phyloP scores from a whole-genome alignment of 2,329 filamentous ascomycete species.

The Calonectria pauciramosa region DNA sequence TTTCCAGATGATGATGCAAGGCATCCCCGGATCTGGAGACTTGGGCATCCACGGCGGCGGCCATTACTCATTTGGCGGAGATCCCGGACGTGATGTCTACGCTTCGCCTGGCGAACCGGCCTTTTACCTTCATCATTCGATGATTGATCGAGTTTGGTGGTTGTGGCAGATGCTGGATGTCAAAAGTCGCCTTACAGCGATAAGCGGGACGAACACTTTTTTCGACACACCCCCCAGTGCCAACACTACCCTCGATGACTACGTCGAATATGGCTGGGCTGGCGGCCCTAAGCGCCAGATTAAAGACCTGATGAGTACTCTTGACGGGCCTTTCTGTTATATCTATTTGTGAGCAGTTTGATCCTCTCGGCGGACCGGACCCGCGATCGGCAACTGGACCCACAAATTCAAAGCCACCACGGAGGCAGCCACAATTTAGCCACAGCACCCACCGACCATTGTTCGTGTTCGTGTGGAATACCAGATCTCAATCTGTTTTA shows the following conservation, averaged over 20 bases:
- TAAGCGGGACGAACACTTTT: conserved; percentile 45
- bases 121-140: conserved; percentile 47
- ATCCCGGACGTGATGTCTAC: conserved; percentile 57
- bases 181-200: conserved; percentile 41
- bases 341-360: conserved; percentile 47
- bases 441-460: no score
- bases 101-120: conserved; percentile 54
- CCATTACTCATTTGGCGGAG: conserved; percentile 57
- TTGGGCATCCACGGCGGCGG: conserved; percentile 54
- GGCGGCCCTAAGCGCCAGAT: conserved; percentile 46
- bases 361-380: no score
- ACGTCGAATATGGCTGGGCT: conserved; percentile 44
- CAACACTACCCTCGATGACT: conserved; percentile 45
- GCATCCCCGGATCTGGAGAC: conserved; percentile 42
- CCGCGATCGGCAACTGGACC: not conserved
- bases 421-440: no score
- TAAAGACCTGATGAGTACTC: conserved; percentile 49
- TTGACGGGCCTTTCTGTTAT: conserved; percentile 51
- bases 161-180: conserved; percentile 49
- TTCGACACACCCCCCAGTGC: conserved; percentile 39
- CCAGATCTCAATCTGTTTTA: not conserved
- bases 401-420: no score
- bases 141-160: conserved; percentile 48
- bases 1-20: conserved; percentile 63
- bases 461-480: no score